A percentile compares a stretch with the other conserved stretches of the same genome.
Conservation (phyloP, 2,329 filamentous ascomycete genomes). For the Pseudogymnoascus sp. region DNA sequence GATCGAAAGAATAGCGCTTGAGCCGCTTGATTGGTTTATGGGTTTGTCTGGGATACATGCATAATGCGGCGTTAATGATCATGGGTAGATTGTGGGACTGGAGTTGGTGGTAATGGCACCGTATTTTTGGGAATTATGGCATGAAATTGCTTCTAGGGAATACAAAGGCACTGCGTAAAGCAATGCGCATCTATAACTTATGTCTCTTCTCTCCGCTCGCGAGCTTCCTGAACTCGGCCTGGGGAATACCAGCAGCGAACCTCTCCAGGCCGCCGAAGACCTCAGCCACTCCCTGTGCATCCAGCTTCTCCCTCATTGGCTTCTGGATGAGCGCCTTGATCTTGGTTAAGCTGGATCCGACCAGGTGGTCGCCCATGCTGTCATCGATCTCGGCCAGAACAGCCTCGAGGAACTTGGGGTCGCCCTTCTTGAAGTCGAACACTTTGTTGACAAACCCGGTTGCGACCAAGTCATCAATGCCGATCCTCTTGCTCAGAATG, state of each 20-base stretch:
- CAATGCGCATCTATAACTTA: slow-evolving; percentile 55
- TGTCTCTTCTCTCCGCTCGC: slow-evolving; percentile 87
- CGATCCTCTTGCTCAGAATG: slow-evolving; percentile 77
- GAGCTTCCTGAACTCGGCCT: slow-evolving; percentile 81
- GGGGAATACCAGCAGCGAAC: slow-evolving; percentile 59
- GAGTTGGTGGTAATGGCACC: not conserved
- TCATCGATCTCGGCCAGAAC: slow-evolving; percentile 78
- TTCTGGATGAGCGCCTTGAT: slow-evolving; percentile 78
- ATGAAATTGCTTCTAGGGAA: slow-evolving; percentile 5
- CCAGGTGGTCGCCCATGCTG: slow-evolving; percentile 68
- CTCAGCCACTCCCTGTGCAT: slow-evolving; percentile 72
- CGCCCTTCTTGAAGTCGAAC: slow-evolving; percentile 55
- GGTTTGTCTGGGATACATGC: not conserved
- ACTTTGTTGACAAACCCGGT: slow-evolving; percentile 83
- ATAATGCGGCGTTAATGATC: slow-evolving; percentile 2
- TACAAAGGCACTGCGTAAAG: slow-evolving; percentile 5
- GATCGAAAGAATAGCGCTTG: not conserved
- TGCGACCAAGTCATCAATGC: slow-evolving; percentile 61
- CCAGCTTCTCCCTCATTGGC: slow-evolving; percentile 63
- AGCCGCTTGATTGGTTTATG: not conserved
- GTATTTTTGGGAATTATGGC: not conserved
- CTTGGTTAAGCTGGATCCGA: slow-evolving; percentile 65
- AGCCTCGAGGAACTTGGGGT: slow-evolving; percentile 58
- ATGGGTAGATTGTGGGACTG: not conserved
- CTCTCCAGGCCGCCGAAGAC: slow-evolving; percentile 78